Base-by-base conservation (phyloP, 768 basidiomycete species). In the Asterophora lycoperdoides region DNA sequence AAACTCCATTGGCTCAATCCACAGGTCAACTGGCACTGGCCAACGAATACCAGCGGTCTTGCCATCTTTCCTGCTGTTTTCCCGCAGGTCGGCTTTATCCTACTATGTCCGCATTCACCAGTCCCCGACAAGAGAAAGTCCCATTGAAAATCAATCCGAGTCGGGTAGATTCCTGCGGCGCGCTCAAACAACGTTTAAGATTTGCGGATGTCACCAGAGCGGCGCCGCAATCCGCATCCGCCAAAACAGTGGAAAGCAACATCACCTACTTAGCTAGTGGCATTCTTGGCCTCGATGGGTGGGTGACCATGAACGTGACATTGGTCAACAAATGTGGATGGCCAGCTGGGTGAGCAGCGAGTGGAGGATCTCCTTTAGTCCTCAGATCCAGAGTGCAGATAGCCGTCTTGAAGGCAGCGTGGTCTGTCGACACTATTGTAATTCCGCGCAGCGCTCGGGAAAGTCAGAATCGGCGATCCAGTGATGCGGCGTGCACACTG, bases 381-480 rank as follows among this genome's bases (percentile, higher is more conserved):
- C 44, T 51, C 39, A 41, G 30, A 40, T 19, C 46, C 52, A 56
- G 46, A 48, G 41, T 34, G 38, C 29, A 54, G 57, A 59, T 56
- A 52, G 57, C 57, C 57, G 57, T 52, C 33, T 8, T 49, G 48
- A 43, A 50, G 48, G 43, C 45, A 44, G 30, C 41, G 33, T 52
- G 29, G 43, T 29, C 39, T 23, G 23, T 23, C 23, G 23, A 23
- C 23, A 23, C 6, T 39, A 48, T 46, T 54, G 33, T 52, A 52
- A 52, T 44, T 34, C 52, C 52, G 57, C 47, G 48, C 52, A 54
- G 37, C 20, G 36, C 41, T 55, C 46, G 45, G 40, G 44, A 52
- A 36, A 40, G 41, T 19, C 20, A 40, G 41, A 41, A 15, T 42
- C 38, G 37, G 48, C 41, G 49, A 51, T 46, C 44, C 40, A 43